Conservation (phyloP, 345 rosid species). For the Euphorbia tirucalli region DNA sequence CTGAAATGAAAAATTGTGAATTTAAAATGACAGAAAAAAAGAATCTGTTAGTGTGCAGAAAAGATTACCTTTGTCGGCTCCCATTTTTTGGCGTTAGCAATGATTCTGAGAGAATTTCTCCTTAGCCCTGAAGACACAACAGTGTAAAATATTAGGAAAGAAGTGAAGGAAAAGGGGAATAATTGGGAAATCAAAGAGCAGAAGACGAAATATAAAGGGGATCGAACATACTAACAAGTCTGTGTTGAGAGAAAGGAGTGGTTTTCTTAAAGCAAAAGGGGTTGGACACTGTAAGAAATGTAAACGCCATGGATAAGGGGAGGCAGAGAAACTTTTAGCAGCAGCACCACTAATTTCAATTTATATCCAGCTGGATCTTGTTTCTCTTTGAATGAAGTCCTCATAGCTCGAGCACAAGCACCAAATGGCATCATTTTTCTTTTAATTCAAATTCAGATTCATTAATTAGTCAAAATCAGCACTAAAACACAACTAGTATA, state of each 20-base stretch:
- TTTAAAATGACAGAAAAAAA: no score
- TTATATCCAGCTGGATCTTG: no score
- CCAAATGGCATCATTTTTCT: no score
- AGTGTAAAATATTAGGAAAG: background rate
- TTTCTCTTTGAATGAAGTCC: no score
- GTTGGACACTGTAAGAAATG: conserved; percentile 47
- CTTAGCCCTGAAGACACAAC: conserved; percentile 33
- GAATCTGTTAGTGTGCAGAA: background rate
- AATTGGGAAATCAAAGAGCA: background rate
- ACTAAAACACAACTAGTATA: no score
- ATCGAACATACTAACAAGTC: conserved; percentile 35
- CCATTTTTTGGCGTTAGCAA: conserved; percentile 66
- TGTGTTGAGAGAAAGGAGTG: conserved; percentile 28
- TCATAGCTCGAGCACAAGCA: no score
- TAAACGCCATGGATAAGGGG: conserved; percentile 49
- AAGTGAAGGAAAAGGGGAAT: no score
- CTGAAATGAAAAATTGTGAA: background rate
- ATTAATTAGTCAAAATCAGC: no score
- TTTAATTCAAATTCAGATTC: no score
- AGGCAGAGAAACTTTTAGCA: background rate
- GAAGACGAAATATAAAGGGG: background rate
- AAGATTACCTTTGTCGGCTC: conserved; percentile 71
- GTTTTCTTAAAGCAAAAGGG: conserved; percentile 38
- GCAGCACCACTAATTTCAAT: no score
- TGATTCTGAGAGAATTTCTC: conserved; percentile 51